Percentiles rank a stretch among this genome's conserved stretches.
Conservation (phyloP, 345 rosid genomes). For the Syzygium jambos region DNA sequence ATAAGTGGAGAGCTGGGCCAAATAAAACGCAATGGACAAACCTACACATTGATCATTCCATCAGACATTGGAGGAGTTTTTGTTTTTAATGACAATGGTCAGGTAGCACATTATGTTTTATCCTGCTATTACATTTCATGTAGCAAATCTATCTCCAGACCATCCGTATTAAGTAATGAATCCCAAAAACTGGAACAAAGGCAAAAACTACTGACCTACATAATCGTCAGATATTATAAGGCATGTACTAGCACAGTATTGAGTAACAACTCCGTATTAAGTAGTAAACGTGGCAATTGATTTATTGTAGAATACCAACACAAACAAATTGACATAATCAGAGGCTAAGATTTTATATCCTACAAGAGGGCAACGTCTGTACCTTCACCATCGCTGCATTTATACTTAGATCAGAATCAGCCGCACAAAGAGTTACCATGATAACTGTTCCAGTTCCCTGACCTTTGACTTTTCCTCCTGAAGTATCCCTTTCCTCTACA, state of each 20-base stretch:
- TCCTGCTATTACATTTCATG: not conserved
- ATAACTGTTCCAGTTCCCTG: constrained; percentile 86
- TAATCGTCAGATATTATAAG: not conserved
- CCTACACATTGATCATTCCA: not conserved
- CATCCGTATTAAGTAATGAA: not conserved
- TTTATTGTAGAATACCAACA: not conserved
- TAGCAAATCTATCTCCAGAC: not conserved
- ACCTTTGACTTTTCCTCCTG: constrained; percentile 88
- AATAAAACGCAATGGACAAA: not conserved
- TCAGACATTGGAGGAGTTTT: not conserved
- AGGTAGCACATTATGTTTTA: not conserved
- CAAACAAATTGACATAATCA: not conserved
- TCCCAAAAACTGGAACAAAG: not conserved
- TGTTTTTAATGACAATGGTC: not conserved
- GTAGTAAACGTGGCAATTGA: not conserved
- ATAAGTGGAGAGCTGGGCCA: not conserved
- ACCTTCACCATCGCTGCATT: constrained; percentile 94
- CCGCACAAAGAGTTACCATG: constrained; percentile 59
- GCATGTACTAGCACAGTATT: not conserved
- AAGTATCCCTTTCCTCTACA: constrained; percentile 77
- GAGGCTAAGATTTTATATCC: not conserved
- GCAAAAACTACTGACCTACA: not conserved
- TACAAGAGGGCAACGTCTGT: not conserved
- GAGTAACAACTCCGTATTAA: not conserved
- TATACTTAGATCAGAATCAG: constrained; percentile 68